Conservation (phyloP, 495 filamentous ascomycete genomes). For the Letharia lupina region DNA sequence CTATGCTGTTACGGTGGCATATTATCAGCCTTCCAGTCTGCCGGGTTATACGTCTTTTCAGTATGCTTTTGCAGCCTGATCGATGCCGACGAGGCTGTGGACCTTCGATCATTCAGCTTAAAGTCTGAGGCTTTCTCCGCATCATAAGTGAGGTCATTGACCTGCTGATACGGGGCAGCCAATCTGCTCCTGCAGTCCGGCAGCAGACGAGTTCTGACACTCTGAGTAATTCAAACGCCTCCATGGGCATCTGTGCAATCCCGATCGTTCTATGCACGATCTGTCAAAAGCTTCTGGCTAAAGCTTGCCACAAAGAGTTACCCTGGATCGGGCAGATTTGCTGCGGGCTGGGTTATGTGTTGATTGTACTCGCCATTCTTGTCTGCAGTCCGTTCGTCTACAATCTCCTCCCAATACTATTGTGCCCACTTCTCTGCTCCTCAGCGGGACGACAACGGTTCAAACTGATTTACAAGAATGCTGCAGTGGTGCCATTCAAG, state of each 20-base stretch:
- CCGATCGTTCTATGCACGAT: neutral
- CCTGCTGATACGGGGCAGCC: neutral
- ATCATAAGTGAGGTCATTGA: no score
- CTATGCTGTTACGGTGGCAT: neutral
- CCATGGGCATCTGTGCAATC: neutral
- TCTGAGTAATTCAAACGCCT: neutral
- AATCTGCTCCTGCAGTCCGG: no score
- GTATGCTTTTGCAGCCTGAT: neutral
- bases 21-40: neutral
- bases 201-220: neutral
- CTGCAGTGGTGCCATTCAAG: constrained; percentile 1
- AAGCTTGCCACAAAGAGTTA: neutral
- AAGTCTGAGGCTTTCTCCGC: neutral
- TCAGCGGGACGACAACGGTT: neutral
- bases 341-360: constrained; percentile 1
- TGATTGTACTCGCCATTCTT: constrained; percentile 1
- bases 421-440: neutral
- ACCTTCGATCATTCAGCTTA: neutral
- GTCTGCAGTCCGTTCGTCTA: neutral
- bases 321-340: neutral
- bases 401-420: neutral
- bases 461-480: neutral
- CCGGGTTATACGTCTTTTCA: neutral
- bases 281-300: neutral
- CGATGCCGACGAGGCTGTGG: neutral